phyloP scores from a whole-genome alignment of 202 grass and related monocot genomes.

The Saccharum hybrid region DNA sequence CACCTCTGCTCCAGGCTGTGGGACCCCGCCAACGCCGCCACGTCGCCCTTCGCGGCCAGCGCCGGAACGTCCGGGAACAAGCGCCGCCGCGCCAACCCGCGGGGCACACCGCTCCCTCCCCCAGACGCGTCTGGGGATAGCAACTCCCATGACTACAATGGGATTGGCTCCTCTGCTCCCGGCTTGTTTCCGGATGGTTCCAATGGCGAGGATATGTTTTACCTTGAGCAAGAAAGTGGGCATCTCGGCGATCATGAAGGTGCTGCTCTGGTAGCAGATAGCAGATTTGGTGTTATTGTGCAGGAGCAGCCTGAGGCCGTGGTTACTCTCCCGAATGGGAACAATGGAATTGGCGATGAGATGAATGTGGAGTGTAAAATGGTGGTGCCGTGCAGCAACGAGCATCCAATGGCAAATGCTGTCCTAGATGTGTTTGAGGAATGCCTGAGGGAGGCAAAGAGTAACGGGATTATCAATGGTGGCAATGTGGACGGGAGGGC shows the following conservation, averaged over 20 bases:
- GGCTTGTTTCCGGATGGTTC: slow-evolving; percentile 21
- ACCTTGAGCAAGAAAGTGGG: slow-evolving; percentile 38
- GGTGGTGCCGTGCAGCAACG: slow-evolving; percentile 40
- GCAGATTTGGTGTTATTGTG: slow-evolving; percentile 32
- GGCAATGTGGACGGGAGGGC: neutral
- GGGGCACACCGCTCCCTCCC: neutral
- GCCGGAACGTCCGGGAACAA: slow-evolving; percentile 67
- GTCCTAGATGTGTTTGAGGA: slow-evolving; percentile 80
- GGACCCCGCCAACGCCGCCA: slow-evolving; percentile 74
- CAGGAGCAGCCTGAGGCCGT: slow-evolving; percentile 44
- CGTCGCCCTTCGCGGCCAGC: slow-evolving; percentile 65
- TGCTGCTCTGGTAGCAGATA: slow-evolving; percentile 14
- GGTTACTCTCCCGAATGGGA: slow-evolving; percentile 34
- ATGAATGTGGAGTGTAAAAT: slow-evolving; percentile 42
- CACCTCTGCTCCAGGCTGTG: slow-evolving; percentile 93
- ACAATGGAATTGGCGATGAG: slow-evolving; percentile 16
- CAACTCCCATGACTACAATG: slow-evolving; percentile 46
- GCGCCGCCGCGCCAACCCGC: slow-evolving; percentile 79
- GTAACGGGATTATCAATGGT: neutral
- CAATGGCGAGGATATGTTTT: slow-evolving; percentile 34
- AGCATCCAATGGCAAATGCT: slow-evolving; percentile 51
- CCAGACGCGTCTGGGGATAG: slow-evolving; percentile 41
- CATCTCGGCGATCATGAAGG: slow-evolving; percentile 43
- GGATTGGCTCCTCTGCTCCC: neutral
- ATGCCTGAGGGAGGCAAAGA: slow-evolving; percentile 70